Percentiles rank a stretch among this genome's conserved stretches.
Conservation (phyloP, 108 stramenopile species). For the Ochromonas danica region DNA sequence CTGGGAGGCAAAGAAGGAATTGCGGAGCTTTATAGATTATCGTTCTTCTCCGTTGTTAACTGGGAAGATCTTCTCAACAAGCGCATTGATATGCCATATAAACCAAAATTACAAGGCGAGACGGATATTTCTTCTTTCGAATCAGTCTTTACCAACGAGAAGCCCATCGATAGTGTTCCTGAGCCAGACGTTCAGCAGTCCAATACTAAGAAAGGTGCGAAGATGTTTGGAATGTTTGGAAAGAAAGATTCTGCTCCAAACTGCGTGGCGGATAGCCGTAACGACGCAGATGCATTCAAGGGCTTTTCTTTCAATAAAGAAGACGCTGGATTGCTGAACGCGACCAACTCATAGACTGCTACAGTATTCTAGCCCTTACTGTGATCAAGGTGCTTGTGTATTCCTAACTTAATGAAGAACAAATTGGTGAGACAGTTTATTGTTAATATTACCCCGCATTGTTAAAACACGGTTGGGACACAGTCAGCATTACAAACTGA, state of each 20-base stretch:
- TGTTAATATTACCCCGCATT: no score
- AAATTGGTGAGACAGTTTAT: no score
- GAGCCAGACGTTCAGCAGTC: background rate
- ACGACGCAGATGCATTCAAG: constrained; percentile 2
- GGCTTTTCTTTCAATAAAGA: constrained; percentile 8
- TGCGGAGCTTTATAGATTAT: background rate
- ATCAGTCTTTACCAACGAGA: constrained; percentile 38
- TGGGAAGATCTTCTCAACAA: constrained; percentile 18
- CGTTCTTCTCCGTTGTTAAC: constrained; percentile 30
- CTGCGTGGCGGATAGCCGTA: background rate
- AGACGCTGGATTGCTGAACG: background rate
- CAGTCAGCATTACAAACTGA: no score
- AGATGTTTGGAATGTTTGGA: background rate
- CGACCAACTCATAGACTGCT: no score
- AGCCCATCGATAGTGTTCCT: constrained; percentile 41
- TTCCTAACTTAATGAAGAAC: no score
- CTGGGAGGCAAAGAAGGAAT: constrained; percentile 20
- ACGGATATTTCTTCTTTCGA: constrained; percentile 46
- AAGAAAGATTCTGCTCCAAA: background rate
- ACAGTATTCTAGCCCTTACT: no score
- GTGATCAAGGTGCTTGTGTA: no score
- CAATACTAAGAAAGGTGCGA: background rate
- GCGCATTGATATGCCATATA: constrained; percentile 34
- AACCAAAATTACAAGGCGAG: constrained; percentile 10
- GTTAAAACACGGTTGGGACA: no score